phyloP scores from a whole-genome alignment of 2,329 filamentous ascomycete species.

The Grosmannia penicillata region DNA sequence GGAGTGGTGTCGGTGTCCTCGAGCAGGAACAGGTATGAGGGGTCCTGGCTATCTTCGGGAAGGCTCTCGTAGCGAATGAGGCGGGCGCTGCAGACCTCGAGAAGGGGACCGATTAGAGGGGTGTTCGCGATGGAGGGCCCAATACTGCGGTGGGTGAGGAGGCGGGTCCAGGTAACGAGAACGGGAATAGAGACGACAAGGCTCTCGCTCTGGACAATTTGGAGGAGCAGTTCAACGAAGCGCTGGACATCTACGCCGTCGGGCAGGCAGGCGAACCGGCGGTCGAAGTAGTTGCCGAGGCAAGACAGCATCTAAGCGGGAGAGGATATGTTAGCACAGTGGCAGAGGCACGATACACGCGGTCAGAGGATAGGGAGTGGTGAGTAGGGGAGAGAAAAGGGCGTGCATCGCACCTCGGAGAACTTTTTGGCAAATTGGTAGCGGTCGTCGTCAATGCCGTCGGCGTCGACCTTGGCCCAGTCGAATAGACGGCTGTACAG shows the following conservation, averaged over 20 bases:
- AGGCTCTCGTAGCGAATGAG: conserved; percentile 79
- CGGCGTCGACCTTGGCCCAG: conserved; percentile 64
- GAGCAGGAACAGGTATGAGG: conserved; percentile 66
- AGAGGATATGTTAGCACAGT: neutral
- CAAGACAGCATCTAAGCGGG: conserved; percentile 62
- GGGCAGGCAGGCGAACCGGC: conserved; percentile 55
- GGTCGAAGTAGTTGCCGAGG: conserved; percentile 69
- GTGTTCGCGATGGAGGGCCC: conserved; percentile 46
- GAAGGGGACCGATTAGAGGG: conserved; percentile 55
- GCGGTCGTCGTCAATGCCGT: conserved; percentile 79
- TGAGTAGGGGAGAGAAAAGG: neutral
- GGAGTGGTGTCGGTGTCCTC: conserved; percentile 93
- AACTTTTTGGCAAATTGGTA: conserved; percentile 90
- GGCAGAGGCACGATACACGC: neutral
- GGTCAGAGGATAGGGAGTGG: neutral
- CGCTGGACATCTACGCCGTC: conserved; percentile 49
- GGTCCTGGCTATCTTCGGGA: conserved; percentile 66
- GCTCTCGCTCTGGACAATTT: conserved; percentile 71
- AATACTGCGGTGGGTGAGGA: conserved; percentile 59
- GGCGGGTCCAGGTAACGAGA: conserved; percentile 74
- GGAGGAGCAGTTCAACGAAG: conserved; percentile 66
- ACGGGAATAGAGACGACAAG: conserved; percentile 88
- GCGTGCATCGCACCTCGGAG: conserved; percentile 51
- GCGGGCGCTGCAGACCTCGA: conserved; percentile 71
- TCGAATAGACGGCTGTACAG: conserved; percentile 62